These are phyloP conservation scores for Metschnikowia continentalis DNA, from an alignment of 805 yeast genomes.

Conservation along the genomic window DNA sequence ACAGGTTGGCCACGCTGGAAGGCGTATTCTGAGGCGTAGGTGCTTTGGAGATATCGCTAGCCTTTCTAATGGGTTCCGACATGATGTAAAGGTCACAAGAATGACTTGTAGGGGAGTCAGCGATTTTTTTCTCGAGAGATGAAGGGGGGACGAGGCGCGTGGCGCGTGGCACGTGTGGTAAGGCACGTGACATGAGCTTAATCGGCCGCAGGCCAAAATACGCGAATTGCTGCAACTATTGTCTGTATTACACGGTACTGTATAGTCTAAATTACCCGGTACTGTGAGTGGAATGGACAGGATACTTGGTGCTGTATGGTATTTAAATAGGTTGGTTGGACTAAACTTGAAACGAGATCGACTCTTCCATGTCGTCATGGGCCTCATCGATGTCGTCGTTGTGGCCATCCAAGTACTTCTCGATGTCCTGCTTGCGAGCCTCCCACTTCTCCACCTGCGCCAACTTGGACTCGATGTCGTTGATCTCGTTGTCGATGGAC, in stretches of 20 bases:
- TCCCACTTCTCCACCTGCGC: slow-evolving; percentile 57
- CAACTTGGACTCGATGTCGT: slow-evolving; percentile 57
- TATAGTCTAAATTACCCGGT: too few species aligned
- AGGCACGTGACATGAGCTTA: background rate
- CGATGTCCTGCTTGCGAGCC: slow-evolving; percentile 55
- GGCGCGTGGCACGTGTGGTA: slow-evolving; percentile 7
- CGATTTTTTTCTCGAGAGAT: slow-evolving; percentile 7
- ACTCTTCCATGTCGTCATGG: slow-evolving; percentile 5
- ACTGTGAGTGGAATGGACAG: too few species aligned
- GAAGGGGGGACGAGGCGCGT: slow-evolving; percentile 3
- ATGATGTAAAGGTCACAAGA: slow-evolving; percentile 29
- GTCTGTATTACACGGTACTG: background rate
- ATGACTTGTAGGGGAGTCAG: background rate
- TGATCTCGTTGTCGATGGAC: slow-evolving; percentile 72
- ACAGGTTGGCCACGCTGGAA: slow-evolving; percentile 74
- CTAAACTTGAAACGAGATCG: slow-evolving; percentile 12
- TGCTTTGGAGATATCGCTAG: slow-evolving; percentile 78
- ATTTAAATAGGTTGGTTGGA: too few species aligned
- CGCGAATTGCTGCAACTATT: background rate
- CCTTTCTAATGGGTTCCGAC: slow-evolving; percentile 84
- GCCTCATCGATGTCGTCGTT: slow-evolving; percentile 16
- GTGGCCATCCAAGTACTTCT: slow-evolving; percentile 44
- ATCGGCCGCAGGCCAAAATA: background rate
- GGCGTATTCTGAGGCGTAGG: slow-evolving; percentile 99
- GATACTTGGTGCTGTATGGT: too few species aligned